Evolutionary conservation across 2,329 filamentous ascomycete genomes (phyloP).

Genomic region (Phoma sp.): DNA sequence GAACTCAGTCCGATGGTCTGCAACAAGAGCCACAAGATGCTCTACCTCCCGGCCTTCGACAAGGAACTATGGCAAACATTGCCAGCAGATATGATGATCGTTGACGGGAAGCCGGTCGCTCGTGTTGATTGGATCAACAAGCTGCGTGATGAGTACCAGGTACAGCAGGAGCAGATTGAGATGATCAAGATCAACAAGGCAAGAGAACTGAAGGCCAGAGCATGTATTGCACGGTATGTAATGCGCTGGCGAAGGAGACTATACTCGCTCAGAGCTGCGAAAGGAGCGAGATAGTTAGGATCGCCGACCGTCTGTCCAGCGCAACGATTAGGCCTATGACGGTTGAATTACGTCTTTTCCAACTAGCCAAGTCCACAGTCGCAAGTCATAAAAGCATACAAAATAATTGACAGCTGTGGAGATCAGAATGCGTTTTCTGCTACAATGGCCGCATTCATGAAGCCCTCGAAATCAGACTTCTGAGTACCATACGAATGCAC

Average conservation of each 20-base stretch:
- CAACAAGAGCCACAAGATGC: slow-evolving; percentile 14
- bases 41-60: slow-evolving; percentile 17
- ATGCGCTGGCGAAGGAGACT: not conserved
- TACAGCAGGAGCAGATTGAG: slow-evolving; percentile 22
- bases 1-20: slow-evolving; percentile 4
- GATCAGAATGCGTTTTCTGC: too few relatives aligned
- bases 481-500: too few relatives aligned
- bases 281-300: not conserved
- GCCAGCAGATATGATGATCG: not conserved
- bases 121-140: slow-evolving; percentile 12
- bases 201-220: not conserved
- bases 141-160: slow-evolving; percentile 7
- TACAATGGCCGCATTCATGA: too few relatives aligned
- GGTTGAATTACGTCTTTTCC: too few relatives aligned
- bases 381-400: too few relatives aligned
- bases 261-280: not conserved
- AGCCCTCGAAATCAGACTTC: too few relatives aligned
- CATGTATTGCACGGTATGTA: not conserved
- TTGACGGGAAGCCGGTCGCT: not conserved
- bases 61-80: not conserved
- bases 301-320: too few relatives aligned
- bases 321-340: too few relatives aligned
- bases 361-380: too few relatives aligned
- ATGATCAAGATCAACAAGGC: slow-evolving; percentile 12
- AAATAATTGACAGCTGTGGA: too few relatives aligned